These are phyloP conservation scores for Globisporangium alternatum DNA, from an alignment of 352 stramenopile genomes.

Conservation along the genomic window DNA sequence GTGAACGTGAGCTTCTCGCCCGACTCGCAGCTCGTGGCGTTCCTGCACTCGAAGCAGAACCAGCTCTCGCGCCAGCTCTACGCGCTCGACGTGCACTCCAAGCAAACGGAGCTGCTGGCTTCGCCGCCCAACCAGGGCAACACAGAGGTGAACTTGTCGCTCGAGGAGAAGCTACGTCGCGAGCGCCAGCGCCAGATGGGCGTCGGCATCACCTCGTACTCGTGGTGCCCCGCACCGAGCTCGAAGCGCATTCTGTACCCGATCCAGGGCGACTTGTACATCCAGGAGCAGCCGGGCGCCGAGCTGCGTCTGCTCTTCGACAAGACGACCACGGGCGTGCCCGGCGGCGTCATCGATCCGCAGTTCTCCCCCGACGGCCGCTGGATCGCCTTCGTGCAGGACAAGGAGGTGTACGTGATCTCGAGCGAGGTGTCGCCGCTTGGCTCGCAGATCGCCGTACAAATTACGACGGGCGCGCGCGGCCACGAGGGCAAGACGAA, in stretches of 20 bases:
- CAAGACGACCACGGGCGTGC: constrained; percentile 66
- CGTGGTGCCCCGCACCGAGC: constrained; percentile 61
- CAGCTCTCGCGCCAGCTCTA: constrained; percentile 85
- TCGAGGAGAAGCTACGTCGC: constrained; percentile 90
- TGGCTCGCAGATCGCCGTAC: constrained; percentile 43
- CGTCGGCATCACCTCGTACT: constrained; percentile 92
- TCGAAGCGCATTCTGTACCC: constrained; percentile 86
- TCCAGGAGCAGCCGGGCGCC: constrained; percentile 86
- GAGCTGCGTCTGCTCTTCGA: constrained; percentile 84
- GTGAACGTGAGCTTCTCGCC: constrained; percentile 84
- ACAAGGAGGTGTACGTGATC: constrained; percentile 93
- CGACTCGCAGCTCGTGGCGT: constrained; percentile 79
- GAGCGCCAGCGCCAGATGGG: constrained; percentile 90
- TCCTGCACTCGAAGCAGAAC: constrained; percentile 81
- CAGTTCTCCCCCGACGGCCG: constrained; percentile 91
- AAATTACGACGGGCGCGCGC: constrained; percentile 78
- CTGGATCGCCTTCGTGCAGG: constrained; percentile 93
- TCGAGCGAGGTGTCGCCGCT: constrained; percentile 37
- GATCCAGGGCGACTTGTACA: constrained; percentile 91
- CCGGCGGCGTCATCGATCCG: constrained; percentile 90
- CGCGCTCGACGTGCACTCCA: constrained; percentile 62
- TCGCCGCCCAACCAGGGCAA: constrained; percentile 72
- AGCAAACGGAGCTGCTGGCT: constrained; percentile 57
- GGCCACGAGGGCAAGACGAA: constrained; percentile 78
- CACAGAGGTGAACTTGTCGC: constrained; percentile 82